Percentiles rank a stretch among this genome's conserved stretches.
Conservation (phyloP, 2,329 filamentous ascomycete species). For the Ophiostoma sp. region DNA sequence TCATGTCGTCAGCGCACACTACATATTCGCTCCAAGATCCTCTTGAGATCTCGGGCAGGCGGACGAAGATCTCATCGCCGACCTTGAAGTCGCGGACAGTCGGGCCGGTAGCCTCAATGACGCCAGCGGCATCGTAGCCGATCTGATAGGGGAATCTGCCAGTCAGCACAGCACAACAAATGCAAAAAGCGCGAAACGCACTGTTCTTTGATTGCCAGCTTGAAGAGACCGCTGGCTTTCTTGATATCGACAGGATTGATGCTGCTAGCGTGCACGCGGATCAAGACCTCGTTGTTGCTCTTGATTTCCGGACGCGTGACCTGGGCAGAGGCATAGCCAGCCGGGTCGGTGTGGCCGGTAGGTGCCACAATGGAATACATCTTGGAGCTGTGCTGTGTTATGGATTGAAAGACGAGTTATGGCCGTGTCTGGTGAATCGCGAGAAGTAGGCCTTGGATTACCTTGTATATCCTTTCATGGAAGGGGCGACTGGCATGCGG, state of each 20-base stretch:
- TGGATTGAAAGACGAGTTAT: not conserved
- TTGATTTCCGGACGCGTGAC: constrained; percentile 32
- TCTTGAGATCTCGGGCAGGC: constrained; percentile 28
- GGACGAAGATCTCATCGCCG: constrained; percentile 38
- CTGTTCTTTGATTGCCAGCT: constrained; percentile 8
- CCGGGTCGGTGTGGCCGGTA: constrained; percentile 8
- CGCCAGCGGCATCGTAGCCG: constrained; percentile 32
- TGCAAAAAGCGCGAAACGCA: not conserved
- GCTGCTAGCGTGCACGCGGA: constrained; percentile 38
- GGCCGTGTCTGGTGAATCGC: not conserved
- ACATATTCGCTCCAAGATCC: constrained; percentile 16
- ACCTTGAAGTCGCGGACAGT: constrained; percentile 31
- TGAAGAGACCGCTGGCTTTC: constrained; percentile 31
- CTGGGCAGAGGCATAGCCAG: constrained; percentile 9
- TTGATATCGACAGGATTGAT: constrained; percentile 38
- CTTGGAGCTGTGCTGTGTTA: not conserved
- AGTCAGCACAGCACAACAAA: not conserved
- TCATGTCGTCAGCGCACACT: not conserved
- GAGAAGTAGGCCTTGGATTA: not conserved
- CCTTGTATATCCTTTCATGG: not conserved
- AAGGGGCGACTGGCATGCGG: not conserved
- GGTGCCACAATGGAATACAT: constrained; percentile 17
- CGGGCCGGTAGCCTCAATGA: constrained; percentile 32
- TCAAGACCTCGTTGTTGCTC: constrained; percentile 41
- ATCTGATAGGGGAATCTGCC: constrained; percentile 22